Evolutionary conservation across 2,329 filamentous ascomycete genomes (phyloP).

Genomic region (Verticillium longisporum): DNA sequence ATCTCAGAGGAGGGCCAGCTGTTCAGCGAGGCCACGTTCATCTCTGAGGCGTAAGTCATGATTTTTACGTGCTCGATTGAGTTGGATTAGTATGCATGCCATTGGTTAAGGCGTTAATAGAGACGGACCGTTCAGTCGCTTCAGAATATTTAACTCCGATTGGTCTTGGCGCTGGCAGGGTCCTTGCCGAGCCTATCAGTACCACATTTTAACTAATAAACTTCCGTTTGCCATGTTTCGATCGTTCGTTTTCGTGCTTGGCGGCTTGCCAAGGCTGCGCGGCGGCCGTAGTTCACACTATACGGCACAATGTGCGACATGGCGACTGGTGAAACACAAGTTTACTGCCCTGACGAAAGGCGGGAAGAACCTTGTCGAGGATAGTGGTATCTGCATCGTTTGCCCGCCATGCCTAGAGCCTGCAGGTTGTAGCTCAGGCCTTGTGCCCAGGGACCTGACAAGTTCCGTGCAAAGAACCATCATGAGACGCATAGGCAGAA

Average conservation of each 20-base stretch:
- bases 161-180: neutral
- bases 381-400: too few relatives aligned
- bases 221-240: slow-evolving; percentile 2
- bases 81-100: neutral
- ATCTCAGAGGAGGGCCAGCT: slow-evolving; percentile 69
- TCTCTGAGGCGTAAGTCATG: slow-evolving; percentile 28
- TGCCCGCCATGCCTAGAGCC: too few relatives aligned
- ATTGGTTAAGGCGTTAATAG: neutral
- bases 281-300: too few relatives aligned
- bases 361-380: too few relatives aligned
- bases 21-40: slow-evolving; percentile 94
- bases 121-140: neutral
- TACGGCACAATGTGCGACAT: too few relatives aligned
- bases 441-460: too few relatives aligned
- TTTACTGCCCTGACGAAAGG: too few relatives aligned
- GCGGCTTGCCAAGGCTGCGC: too few relatives aligned
- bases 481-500: too few relatives aligned
- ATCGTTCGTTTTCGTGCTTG: neutral
- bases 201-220: slow-evolving; percentile 8
- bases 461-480: too few relatives aligned
- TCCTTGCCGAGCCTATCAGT: slow-evolving; percentile 6
- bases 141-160: neutral
- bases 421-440: too few relatives aligned
- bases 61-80: neutral
- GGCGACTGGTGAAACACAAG: too few relatives aligned